phyloP scores from a whole-genome alignment of 129 eudicot species.

The Erigeron canadensis region DNA sequence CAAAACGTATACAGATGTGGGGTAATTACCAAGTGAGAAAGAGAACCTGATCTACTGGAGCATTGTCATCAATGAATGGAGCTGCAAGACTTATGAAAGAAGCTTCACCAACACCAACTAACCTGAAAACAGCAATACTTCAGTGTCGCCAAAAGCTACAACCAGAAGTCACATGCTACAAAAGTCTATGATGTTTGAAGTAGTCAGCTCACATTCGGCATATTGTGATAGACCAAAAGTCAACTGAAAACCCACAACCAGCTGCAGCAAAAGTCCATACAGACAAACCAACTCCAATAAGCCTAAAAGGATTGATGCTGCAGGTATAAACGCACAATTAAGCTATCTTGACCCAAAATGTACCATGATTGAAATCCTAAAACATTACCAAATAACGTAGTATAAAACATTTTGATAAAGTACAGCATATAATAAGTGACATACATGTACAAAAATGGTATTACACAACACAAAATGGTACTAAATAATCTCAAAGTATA shows the following conservation, averaged over 20 bases:
- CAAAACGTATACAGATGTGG: background rate
- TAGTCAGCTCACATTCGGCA: slow-evolving; percentile 72
- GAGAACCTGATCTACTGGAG: slow-evolving; percentile 80
- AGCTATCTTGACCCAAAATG: background rate
- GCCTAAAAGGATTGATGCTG: slow-evolving; percentile 95
- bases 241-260: slow-evolving; percentile 77
- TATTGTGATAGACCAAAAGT: slow-evolving; percentile 82
- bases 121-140: slow-evolving; percentile 42
- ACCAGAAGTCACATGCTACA: background rate
- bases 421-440: background rate
- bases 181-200: slow-evolving; percentile 16
- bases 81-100: slow-evolving; percentile 98
- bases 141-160: slow-evolving; percentile 1
- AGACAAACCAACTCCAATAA: slow-evolving; percentile 91
- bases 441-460: slow-evolving; percentile 3
- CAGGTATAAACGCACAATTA: slow-evolving; percentile 13
- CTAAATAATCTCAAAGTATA: background rate
- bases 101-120: slow-evolving; percentile 99
- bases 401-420: background rate
- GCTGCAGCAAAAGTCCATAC: slow-evolving; percentile 85
- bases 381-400: background rate
- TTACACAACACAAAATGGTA: background rate
- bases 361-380: background rate
- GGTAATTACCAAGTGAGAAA: background rate
- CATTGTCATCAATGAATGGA: slow-evolving; percentile 95